phyloP scores from a whole-genome alignment of 2,329 filamentous ascomycete genomes.

The Coniochaeta sp. region DNA sequence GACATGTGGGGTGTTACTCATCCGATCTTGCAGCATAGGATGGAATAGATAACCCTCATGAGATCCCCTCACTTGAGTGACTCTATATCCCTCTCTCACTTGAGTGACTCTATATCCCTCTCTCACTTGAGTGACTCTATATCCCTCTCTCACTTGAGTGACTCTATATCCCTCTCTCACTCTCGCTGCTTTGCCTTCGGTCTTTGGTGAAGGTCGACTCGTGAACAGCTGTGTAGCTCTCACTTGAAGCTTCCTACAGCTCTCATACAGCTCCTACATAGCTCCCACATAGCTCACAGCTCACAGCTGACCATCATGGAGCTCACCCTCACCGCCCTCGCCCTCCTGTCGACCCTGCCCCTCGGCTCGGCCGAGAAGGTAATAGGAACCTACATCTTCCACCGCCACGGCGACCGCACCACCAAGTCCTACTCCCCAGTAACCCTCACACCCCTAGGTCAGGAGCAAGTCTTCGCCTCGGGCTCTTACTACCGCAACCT shows the following conservation, averaged over 20 bases:
- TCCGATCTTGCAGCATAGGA: neutral
- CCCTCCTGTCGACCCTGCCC: slow-evolving; percentile 31
- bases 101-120: no score
- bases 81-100: no score
- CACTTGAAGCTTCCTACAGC: no score
- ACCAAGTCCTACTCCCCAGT: slow-evolving; percentile 67
- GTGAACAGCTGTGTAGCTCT: neutral
- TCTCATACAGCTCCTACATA: no score
- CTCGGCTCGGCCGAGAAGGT: slow-evolving; percentile 53
- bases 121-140: no score
- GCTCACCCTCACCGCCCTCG: slow-evolving; percentile 19
- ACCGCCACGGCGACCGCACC: slow-evolving; percentile 84
- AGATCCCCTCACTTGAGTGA: neutral
- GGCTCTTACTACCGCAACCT: slow-evolving; percentile 70
- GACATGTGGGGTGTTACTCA: neutral
- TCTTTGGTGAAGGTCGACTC: neutral
- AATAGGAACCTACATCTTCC: slow-evolving; percentile 79
- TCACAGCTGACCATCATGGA: no score
- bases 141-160: no score
- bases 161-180: neutral
- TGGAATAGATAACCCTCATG: slow-evolving; percentile 1
- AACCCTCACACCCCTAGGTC: slow-evolving; percentile 71
- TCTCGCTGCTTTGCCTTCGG: neutral
- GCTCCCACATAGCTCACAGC: neutral
- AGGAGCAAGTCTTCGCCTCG: slow-evolving; percentile 64